Conservation (phyloP, 148 eudicot species). For the Drosera capensis region DNA sequence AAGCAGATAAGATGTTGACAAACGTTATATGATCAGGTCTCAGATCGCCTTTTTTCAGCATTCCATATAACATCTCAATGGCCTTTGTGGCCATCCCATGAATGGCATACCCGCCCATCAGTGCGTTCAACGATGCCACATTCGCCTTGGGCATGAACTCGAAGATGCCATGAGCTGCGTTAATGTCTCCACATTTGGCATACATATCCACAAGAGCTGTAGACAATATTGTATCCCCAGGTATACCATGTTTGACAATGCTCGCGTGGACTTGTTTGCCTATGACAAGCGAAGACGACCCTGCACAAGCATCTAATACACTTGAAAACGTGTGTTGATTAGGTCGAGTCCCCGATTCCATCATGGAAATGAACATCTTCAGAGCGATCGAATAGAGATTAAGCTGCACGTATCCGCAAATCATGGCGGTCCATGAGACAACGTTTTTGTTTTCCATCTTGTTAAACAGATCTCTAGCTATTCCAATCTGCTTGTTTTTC, state of each 20-base stretch:
- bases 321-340: conserved; percentile 56
- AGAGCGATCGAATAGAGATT: conserved; percentile 28
- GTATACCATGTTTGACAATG: conserved; percentile 32
- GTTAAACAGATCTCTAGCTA: conserved; percentile 31
- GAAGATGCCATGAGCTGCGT: conserved; percentile 35
- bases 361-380: conserved; percentile 32
- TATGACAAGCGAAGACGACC: conserved; percentile 29
- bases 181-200: conserved; percentile 69
- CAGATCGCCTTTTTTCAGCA: conserved; percentile 22
- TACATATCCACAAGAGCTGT: conserved; percentile 61
- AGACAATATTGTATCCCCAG: conserved; percentile 34
- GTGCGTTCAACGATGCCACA: conserved; percentile 49
- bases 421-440: conserved; percentile 66
- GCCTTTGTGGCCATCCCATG: conserved; percentile 53
- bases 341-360: conserved; percentile 28
- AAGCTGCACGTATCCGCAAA: conserved; percentile 40
- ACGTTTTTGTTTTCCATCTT: conserved; percentile 36
- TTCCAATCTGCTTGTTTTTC: conserved; percentile 28
- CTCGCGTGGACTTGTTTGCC: conserved; percentile 49
- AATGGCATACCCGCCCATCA: conserved; percentile 48
- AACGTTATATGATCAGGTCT: conserved; percentile 42
- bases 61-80: conserved; percentile 36
- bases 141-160: conserved; percentile 25
- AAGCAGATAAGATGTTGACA: conserved; percentile 50
- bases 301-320: conserved; percentile 63